Conservation (phyloP, 2,329 filamentous ascomycete genomes). For the Ascochyta rabiei region DNA sequence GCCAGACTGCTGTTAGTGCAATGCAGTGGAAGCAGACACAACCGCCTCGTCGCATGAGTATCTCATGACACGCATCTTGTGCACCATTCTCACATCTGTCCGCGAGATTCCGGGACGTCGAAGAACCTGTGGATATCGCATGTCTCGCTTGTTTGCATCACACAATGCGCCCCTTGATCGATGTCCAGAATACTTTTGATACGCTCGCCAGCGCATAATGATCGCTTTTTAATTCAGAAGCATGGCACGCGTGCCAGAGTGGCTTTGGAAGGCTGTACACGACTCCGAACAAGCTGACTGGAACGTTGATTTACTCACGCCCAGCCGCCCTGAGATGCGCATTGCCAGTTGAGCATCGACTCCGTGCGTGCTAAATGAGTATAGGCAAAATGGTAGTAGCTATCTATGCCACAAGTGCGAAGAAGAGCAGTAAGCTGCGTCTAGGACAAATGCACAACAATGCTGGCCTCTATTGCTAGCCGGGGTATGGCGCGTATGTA, state of each 20-base stretch:
- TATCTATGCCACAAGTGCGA: constrained; percentile 25
- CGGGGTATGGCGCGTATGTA: not conserved
- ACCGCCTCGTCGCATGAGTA: constrained; percentile 12
- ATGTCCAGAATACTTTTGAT: not conserved
- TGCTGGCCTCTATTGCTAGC: constrained; percentile 13
- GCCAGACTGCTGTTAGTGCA: constrained; percentile 9
- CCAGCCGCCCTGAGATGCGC: not conserved
- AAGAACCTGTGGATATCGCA: not conserved
- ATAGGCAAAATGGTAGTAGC: constrained; percentile 17
- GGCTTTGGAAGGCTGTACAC: not conserved
- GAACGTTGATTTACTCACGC: not conserved
- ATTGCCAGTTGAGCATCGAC: not conserved
- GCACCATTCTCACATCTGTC: not conserved
- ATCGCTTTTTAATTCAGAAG: no score
- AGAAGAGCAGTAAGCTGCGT: constrained; percentile 25
- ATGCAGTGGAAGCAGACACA: constrained; percentile 17
- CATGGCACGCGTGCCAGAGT: not conserved
- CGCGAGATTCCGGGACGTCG: not conserved
- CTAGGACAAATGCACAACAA: constrained; percentile 18
- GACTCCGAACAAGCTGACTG: not conserved
- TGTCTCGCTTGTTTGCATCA: constrained; percentile 9
- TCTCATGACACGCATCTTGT: constrained; percentile 22
- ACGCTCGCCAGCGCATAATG: not conserved
- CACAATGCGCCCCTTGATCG: constrained; percentile 18
- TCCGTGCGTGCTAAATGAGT: not conserved